phyloP scores from a whole-genome alignment of 2,329 filamentous ascomycete genomes.

The Aspergillus pseudonomiae region DNA sequence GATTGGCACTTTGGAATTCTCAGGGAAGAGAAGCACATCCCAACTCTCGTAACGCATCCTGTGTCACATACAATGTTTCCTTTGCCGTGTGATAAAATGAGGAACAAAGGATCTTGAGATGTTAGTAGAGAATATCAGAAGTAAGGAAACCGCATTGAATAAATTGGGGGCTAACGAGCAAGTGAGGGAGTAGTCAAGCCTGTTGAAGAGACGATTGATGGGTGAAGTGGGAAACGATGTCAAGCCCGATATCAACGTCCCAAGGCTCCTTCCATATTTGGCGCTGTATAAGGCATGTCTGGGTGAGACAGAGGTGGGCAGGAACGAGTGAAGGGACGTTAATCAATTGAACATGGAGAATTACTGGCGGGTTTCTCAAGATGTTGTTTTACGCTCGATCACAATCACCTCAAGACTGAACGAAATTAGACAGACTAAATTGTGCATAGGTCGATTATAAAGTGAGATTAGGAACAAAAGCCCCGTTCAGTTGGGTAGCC shows the following conservation, averaged over 20 bases:
- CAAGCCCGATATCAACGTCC: not conserved
- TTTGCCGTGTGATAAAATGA: constrained; percentile 41
- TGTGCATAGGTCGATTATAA: not conserved
- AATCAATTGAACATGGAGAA: not conserved
- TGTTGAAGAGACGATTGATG: constrained; percentile 6
- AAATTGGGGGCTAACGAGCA: constrained; percentile 4
- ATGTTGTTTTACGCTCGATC: too few species aligned
- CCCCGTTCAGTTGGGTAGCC: constrained; percentile 1
- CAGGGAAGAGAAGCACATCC: constrained; percentile 81
- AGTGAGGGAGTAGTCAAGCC: constrained; percentile 7
- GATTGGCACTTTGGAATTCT: constrained; percentile 67
- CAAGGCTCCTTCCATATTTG: constrained; percentile 5
- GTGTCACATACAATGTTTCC: constrained; percentile 17
- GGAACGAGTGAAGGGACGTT: not conserved
- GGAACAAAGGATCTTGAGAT: constrained; percentile 20
- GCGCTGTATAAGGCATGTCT: not conserved
- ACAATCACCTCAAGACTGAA: not conserved
- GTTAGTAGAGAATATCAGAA: constrained; percentile 23
- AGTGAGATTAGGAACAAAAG: constrained; percentile 3
- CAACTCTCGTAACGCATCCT: constrained; percentile 83
- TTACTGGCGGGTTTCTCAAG: not conserved
- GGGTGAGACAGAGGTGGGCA: not conserved
- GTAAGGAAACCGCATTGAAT: constrained; percentile 18
- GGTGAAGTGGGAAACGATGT: not conserved
- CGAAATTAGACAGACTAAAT: not conserved